phyloP scores from a whole-genome alignment of 2,329 filamentous ascomycete genomes.

The Aspergillus sergii region DNA sequence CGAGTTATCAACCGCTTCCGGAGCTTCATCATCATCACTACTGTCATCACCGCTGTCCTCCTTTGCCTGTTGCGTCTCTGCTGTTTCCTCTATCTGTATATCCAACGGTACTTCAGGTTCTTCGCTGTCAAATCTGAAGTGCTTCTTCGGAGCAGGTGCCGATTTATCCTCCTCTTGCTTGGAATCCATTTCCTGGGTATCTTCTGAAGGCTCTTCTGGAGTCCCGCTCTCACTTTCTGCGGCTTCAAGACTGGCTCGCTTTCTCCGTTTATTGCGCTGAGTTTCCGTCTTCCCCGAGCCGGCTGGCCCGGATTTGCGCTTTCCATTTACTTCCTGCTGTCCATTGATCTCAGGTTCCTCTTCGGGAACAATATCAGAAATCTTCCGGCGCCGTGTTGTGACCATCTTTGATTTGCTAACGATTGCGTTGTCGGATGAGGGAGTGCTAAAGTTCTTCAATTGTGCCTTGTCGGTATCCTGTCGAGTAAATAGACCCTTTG shows the following conservation, averaged over 20 bases:
- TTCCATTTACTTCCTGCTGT: not conserved
- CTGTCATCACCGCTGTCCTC: slow-evolving; percentile 32
- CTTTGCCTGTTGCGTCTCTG: slow-evolving; percentile 25
- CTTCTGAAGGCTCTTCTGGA: not conserved
- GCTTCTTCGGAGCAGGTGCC: slow-evolving; percentile 24
- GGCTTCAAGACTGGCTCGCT: slow-evolving; percentile 29
- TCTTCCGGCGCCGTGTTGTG: slow-evolving; percentile 33
- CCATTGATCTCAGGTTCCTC: slow-evolving; percentile 14
- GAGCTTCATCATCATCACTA: slow-evolving; percentile 41
- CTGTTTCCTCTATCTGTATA: slow-evolving; percentile 21
- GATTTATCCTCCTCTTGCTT: slow-evolving; percentile 15
- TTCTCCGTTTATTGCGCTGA: slow-evolving; percentile 38
- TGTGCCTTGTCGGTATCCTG: slow-evolving; percentile 28
- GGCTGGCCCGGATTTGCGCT: slow-evolving; percentile 34
- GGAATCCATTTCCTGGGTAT: not conserved
- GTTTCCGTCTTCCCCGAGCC: slow-evolving; percentile 25
- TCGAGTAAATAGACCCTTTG: slow-evolving; percentile 44
- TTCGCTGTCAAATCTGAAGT: slow-evolving; percentile 47
- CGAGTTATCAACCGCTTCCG: slow-evolving; percentile 45
- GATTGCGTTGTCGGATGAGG: slow-evolving; percentile 13
- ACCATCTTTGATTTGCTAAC: slow-evolving; percentile 36
- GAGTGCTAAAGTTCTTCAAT: slow-evolving; percentile 12
- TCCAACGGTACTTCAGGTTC: slow-evolving; percentile 34
- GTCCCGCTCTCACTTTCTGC: slow-evolving; percentile 18
- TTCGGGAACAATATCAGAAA: slow-evolving; percentile 20